Base-by-base conservation (phyloP, 108 stramenopile species). In the Stephanodiscus minutulus region DNA sequence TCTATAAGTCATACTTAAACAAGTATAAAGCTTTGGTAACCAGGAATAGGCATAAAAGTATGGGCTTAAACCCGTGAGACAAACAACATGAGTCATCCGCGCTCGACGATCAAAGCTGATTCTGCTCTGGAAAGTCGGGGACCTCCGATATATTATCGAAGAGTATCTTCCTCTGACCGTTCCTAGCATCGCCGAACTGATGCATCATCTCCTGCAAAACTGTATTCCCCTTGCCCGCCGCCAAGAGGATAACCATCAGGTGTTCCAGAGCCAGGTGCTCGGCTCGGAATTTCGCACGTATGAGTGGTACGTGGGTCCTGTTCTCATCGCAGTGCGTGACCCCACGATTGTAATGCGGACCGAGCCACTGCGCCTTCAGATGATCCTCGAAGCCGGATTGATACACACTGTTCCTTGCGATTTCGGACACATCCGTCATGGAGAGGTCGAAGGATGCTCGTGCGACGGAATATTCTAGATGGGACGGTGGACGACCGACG, bases 361-460 rank as follows among this genome's bases (percentile, higher is more conserved):
- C 99, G 18, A 98, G 79, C 83, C 96, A 99, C 77, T 98, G 92
- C 61, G 83, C 66, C 85, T 98, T 99, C 73, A 96, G 95, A 5
- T 91, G 77, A 61, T 94, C 82, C 58, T 98, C 98, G 70, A 96
- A 98, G 12, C 98, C 99, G 20, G 90, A 93, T 68, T 98, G 98
- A 43, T 97, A 78, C 9, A 99, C 96, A 7, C 88, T 90, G 66
- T 98, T 98, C 17, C 98, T 87, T 1, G 98, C 98, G 56, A 99
- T 95, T 82, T 99, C 99, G 74, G 95, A 96, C 53, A 96, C 88
- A 67, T 99, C 99, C 10, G 97, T 97, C 86, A 98, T 92, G 27
- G 94, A 94, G 5, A 99, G 82, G 74, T 97, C 96, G 85, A 97
- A 99, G 7, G 96, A 89, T 61, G 97, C 93, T 24, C 97, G 70